Evolutionary conservation across 805 yeast genomes (phyloP), one percentile per base, ranked within the genome.

Genomic region (Candida yuanshanica): DNA sequence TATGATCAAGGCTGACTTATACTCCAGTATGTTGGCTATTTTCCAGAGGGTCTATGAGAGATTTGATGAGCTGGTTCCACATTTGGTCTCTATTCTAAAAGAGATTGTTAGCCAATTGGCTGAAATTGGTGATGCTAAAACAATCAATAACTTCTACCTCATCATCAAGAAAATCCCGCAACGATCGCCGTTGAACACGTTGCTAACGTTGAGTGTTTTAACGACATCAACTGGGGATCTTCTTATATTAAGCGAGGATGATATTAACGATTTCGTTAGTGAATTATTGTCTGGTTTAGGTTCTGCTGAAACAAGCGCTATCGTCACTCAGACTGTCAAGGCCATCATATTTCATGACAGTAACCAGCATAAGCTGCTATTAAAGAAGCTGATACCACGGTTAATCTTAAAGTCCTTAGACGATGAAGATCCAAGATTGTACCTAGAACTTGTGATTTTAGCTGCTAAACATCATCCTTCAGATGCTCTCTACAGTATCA

Each of bases 1-100:
- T 20, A 69, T 82, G 16, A 83, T 87, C 35, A 77, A 77, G 49
- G 60, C 68, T 11, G 98, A 91, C 57, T 63, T 91, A 22, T 77
- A 77, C 54, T 73, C 90, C 0, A 81, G 95, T 51, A 52, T 84
- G 31, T 60, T 90, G 20, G 81, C 72, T 51, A 70, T 38, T 75
- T 74, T 53, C 11, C 35, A 46, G 73, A 75, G 51, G 64, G 66
- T 34, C 56, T 42, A 40, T 33, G 12, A 51, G 60, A 39, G 63
- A 66, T 17, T 63, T 64, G 27, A 24, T 43, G 56, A 64, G 50
- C 53, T 78, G 8, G 66, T 77, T 12, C 78, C 87, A 0, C 66
- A 72, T 6, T 55, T 80, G 16, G 52, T 80, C 13, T 76, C 79
- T 1, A 60, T 74, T 6, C 62, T 79, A 52, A 79, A 74, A 55